These are phyloP conservation scores for Clarireedia monteithiana DNA, from an alignment of 2,329 filamentous ascomycete species.

Conservation along the genomic window DNA sequence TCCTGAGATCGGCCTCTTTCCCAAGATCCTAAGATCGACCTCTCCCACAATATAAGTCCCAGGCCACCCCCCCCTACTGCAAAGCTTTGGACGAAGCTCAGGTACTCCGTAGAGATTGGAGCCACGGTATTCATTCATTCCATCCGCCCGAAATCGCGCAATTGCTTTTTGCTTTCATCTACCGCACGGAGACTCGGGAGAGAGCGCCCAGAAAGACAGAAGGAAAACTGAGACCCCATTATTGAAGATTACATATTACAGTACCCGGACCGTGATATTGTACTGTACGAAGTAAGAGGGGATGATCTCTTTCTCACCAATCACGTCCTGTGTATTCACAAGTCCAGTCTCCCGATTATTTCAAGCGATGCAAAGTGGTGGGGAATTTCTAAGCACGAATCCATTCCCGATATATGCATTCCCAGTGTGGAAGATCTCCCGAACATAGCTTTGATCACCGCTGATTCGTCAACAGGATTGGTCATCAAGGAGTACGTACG, in stretches of 20 bases:
- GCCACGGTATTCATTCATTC: not conserved
- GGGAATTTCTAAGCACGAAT: not conserved
- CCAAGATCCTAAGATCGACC: too few species aligned
- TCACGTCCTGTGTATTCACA: not conserved
- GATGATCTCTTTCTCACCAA: not conserved
- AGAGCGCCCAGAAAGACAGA: not conserved
- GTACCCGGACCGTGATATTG: not conserved
- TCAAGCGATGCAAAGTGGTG: not conserved
- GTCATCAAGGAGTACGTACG: not conserved
- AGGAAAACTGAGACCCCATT: not conserved
- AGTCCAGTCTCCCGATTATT: not conserved
- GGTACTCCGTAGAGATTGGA: too few species aligned
- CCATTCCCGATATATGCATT: not conserved
- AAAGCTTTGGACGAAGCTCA: too few species aligned
- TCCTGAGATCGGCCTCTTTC: too few species aligned
- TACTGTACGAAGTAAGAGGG: not conserved
- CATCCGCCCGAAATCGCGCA: not conserved
- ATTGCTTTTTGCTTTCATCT: constrained; percentile 1
- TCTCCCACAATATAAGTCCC: too few species aligned
- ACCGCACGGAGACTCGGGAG: not conserved
- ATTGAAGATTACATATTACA: not conserved
- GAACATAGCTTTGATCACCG: not conserved
- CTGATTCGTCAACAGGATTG: constrained; percentile 6
- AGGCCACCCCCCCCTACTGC: too few species aligned
- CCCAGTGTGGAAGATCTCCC: constrained; percentile 4